Base-by-base conservation (phyloP, 1,139 yeast genomes). In the Oligophagozyma castellii region DNA sequence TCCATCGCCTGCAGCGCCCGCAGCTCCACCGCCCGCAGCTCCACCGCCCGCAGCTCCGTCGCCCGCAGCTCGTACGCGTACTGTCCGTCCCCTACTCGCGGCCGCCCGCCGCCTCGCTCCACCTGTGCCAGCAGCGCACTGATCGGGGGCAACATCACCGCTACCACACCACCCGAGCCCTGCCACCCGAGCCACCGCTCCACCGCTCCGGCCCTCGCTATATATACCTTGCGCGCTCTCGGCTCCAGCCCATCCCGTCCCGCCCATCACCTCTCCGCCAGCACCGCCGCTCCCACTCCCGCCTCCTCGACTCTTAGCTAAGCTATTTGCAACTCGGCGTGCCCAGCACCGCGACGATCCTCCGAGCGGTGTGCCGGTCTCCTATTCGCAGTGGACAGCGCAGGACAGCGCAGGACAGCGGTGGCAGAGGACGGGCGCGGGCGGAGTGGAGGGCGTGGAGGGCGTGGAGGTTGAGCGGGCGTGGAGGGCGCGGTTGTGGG, bases 341-440 rank as follows among this genome's bases (percentile, higher is more conserved):
- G 11, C n/a, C 20, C 29, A 11, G 16, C 14, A 19, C n/a, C 24
- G 22, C 14, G 13, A 23, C 25, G 16, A 27, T 22, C 23, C 27
- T n/a, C 21, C n/a, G 10, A 8, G n/a, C 8, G 8, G n/a, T 18
- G 10, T n/a, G 10, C n/a, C 20, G n/a, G n/a, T 18, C n/a, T 8
- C 20, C 10, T 18, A n/a, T n/a, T n/a, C n/a, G 10, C 20, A 18
- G 20, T n/a, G n/a, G 10, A 8, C n/a, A 8, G 10, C n/a, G 20
- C 20, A n/a, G 8, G 8, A 8, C 10, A n/a, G 20, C n/a, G n/a
- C 20, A 8, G 20, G 20, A 18, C 8, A n/a, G 10, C n/a, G 20
- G 20, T 8, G 8, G 10, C 20, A 8, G n/a, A n/a, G 20, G 20
- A 18, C 20, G 8, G n/a, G 10, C n/a, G 10, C 20, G 10, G n/a